Base-by-base conservation (phyloP, 2,329 filamentous ascomycete species). In the Anisogramma anomala region DNA sequence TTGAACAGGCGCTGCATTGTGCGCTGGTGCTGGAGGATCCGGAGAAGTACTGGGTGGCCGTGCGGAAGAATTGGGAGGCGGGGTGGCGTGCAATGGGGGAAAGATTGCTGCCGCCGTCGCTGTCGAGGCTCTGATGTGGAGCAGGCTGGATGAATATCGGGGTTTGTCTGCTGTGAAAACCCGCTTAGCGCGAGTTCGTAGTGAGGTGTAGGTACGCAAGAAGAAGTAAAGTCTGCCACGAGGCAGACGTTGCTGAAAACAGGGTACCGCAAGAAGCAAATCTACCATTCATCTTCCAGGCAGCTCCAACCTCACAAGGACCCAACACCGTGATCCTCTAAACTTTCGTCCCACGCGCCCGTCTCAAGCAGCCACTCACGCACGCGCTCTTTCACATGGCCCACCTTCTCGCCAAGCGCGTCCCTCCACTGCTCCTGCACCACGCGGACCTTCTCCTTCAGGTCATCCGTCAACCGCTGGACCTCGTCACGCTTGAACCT, bases 361-460 rank as follows among this genome's bases (percentile, higher is more conserved):
- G 77, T 79, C 54, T 76, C 72, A 48, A 85, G 62, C 51, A 95
- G 67, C 65, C 79, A 88, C 22, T 71, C 72, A 40, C 79, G 79
- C 0, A 94, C 80, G 39, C 82, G 68, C 56, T 78, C 75, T 61
- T 84, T 89, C 48, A 88, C 79, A 13, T 68, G 72, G 46, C 74
- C 74, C 51, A 96, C 71, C 41, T 79, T 76, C 48, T 79, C 78
- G 1, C 88, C 89, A n/a, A 96, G 67, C 4, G 84, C 87, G 53
- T 86, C 84, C 26, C 73, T 69, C 89, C 91, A 96, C 62, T 94
- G 86, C 41, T 86, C 82, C 61, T 94, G 87, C 25, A 96, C 84
- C 48, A 88, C 77, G 23, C 81, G 76, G 2, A 95, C 91, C 62
- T 93, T 94, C 55, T 95, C 89, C 63, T 96, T 91, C 50, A 96